phyloP scores from a whole-genome alignment of 441 rosid genomes.

The Flueggea neowawraea region DNA sequence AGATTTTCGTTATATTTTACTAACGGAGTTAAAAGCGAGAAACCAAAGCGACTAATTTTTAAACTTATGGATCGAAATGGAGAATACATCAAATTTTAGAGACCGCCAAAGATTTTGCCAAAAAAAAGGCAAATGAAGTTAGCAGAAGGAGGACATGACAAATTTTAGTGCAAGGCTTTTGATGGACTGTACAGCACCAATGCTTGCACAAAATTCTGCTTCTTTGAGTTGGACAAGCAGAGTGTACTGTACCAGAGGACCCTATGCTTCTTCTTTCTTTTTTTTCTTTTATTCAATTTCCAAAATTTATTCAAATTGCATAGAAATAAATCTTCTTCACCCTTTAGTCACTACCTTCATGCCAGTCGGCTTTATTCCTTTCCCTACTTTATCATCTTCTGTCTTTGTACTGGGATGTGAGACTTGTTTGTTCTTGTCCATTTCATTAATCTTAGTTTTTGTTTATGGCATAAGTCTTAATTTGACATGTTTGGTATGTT shows the following conservation, averaged over 20 bases:
- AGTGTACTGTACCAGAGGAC: conserved; percentile 23
- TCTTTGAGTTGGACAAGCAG: conserved; percentile 25
- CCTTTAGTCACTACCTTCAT: conserved; percentile 14
- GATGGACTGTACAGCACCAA: conserved; percentile 25
- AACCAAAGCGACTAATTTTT: too few species aligned
- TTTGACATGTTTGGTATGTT: too few species aligned
- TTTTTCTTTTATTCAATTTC: too few species aligned
- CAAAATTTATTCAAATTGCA: background rate
- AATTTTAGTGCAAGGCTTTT: conserved; percentile 16
- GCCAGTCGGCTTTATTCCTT: background rate
- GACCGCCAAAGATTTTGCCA: too few species aligned
- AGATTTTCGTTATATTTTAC: too few species aligned
- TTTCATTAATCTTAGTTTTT: background rate
- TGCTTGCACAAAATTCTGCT: conserved; percentile 18
- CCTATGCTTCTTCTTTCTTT: conserved; percentile 16
- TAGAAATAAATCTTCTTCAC: background rate
- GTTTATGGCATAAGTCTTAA: background rate
- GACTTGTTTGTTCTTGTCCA: background rate
- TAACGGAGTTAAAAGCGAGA: too few species aligned
- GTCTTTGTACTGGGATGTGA: background rate
- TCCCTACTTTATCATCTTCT: background rate
- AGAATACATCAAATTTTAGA: too few species aligned
- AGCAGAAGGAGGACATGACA: conserved; percentile 26
- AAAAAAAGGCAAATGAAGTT: background rate
- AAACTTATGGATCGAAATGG: too few species aligned